Base-by-base conservation (phyloP, 768 basidiomycete genomes). In the Filobasidium wieringae region DNA sequence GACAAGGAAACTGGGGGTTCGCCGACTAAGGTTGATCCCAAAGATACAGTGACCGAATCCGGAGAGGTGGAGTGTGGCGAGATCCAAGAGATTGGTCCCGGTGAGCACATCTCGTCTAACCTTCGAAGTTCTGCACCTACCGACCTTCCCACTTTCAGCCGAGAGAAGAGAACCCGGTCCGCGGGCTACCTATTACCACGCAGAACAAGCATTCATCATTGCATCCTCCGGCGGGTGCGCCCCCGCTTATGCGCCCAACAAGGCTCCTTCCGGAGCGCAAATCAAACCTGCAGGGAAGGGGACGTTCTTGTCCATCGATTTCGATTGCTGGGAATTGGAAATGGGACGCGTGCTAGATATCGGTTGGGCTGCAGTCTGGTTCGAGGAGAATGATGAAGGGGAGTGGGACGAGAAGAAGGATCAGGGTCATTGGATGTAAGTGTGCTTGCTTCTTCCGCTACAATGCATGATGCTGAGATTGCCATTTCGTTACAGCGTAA, bases 371-470 rank as follows among this genome's bases (percentile, higher is more conserved):
- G 67, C 66, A 2, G 58, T 57, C 9, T 71, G 65, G 67, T 71
- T 64, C 60, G 67, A 72, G 34, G 54, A 55, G 26, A 37, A 37
- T 4, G 34, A 33, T 14, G 37, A 41, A n/a, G 36, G 37, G 11
- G 26, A 22, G n/a, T 66, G 60, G 56, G 66, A 68, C 43, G 63
- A 67, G 37, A 63, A 59, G 55, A 49, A 57, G 17, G 69, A 70
- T 33, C 36, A 51, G 12, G 72, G 67, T 0, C 69, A 70, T 61
- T 67, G 54, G 61, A 63, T 68, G 72, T 73, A 40, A 65, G 69
- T 55, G 27, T n/a, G 30, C 15, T 24, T 24, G 41, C 17, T 41
- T 19, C 45, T 36, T 19, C 9, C 39, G 26, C 6, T 17, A 8
- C 30, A 22, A 17, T 51, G 4, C 52, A 66, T 1, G 45, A 65